Evolutionary conservation across 139 green algal genomes (phyloP).

Genomic region (Haematococcus sp.): DNA sequence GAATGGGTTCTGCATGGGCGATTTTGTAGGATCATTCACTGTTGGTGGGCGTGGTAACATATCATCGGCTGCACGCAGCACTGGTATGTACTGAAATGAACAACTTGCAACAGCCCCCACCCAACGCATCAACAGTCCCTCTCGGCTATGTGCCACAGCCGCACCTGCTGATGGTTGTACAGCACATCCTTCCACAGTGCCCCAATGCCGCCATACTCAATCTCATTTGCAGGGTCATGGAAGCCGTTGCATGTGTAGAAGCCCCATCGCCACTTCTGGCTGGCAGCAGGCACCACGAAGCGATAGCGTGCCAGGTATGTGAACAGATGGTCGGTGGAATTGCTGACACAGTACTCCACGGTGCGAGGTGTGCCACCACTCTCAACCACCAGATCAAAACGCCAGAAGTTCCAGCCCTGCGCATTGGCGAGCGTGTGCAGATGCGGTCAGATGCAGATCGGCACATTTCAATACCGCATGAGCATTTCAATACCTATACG

Average conservation of each 20-base stretch:
- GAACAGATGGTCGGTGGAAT: background rate
- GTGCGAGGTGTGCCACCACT: background rate
- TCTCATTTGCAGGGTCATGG: conserved; percentile 9
- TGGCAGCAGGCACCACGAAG: conserved; percentile 16
- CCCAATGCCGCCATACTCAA: conserved; percentile 19
- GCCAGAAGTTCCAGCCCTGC: background rate
- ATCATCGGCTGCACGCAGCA: too few species aligned
- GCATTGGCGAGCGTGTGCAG: background rate
- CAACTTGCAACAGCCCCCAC: too few species aligned
- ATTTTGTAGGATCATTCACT: too few species aligned
- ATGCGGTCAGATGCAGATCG: background rate
- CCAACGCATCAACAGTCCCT: background rate
- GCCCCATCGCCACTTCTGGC: conserved; percentile 36
- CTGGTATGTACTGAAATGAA: too few species aligned
- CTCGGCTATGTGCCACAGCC: background rate
- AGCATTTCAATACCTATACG: too few species aligned
- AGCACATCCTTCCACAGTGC: conserved; percentile 37
- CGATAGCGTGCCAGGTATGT: background rate
- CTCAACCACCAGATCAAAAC: background rate
- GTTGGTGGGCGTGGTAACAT: too few species aligned
- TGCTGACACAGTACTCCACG: background rate
- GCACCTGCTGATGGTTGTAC: conserved; percentile 11
- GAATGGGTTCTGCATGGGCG: background rate
- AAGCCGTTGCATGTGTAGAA: conserved; percentile 49
- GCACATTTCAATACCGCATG: background rate